Evolutionary conservation across 257 asterid genomes (phyloP).

Genomic region (Striga asiatica): DNA sequence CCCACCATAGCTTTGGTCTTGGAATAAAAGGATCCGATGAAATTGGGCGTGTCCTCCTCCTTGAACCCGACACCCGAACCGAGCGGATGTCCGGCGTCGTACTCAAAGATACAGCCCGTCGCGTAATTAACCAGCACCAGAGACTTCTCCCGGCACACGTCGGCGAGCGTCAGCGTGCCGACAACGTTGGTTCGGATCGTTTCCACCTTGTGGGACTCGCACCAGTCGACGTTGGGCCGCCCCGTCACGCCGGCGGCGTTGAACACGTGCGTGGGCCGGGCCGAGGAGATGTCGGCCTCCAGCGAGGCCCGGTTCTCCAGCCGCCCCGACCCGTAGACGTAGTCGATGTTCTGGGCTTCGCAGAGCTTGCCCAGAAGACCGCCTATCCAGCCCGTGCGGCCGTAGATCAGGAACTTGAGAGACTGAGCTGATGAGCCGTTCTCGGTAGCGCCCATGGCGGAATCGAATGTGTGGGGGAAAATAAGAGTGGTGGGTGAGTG

Average conservation of each 20-base stretch:
- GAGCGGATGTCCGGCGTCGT: constrained; percentile 45
- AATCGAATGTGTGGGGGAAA: no score
- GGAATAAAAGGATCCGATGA: constrained; percentile 75
- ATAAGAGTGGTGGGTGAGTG: no score
- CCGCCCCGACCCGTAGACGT: constrained; percentile 69
- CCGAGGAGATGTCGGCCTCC: constrained; percentile 41
- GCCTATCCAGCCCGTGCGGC: constrained; percentile 81
- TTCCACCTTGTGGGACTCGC: constrained; percentile 83
- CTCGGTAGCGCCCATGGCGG: no score
- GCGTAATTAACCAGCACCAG: constrained; percentile 62
- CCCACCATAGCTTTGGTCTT: constrained; percentile 85
- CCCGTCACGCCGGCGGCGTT: constrained; percentile 91
- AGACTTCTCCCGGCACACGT: constrained; percentile 58
- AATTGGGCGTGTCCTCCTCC: constrained; percentile 86
- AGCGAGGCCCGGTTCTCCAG: constrained; percentile 44
- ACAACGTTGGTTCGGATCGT: constrained; percentile 70
- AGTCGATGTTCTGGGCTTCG: constrained; percentile 46
- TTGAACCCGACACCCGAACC: constrained; percentile 74
- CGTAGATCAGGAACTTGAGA: constrained; percentile 69
- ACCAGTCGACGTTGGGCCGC: constrained; percentile 89
- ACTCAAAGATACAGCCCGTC: constrained; percentile 78
- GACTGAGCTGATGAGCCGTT: no score
- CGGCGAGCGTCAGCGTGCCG: constrained; percentile 80
- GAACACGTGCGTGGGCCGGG: constrained; percentile 65
- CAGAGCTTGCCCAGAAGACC: constrained; percentile 78